Base-by-base conservation (phyloP, 768 basidiomycete genomes). In the Inosperma sp. region DNA sequence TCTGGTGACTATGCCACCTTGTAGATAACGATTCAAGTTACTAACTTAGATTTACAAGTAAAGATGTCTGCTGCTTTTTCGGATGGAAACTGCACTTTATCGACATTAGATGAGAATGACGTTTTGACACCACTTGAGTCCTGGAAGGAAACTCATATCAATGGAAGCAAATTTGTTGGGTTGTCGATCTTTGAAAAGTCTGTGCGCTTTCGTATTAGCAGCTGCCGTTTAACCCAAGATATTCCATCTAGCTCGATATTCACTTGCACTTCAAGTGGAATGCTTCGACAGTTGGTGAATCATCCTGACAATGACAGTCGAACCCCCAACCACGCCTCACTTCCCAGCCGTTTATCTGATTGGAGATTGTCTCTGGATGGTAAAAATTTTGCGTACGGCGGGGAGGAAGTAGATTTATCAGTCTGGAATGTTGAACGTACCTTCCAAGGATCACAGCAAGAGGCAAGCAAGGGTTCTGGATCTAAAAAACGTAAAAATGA, bases 391-490 rank as follows among this genome's bases (percentile, higher is more conserved):
- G 77, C 83, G 2, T 93, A 91, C 54, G 91, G 85, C 10, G 91
- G 91, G 2, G 83, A 92, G 55, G 91, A 93, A 66, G 88, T 93
- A 14, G 87, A 91, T 50, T 64, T 88, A 2, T 92, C 89, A 2
- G 61, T 92, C 3, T 93, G 91, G 91, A 72, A 86, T 60, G 76
- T 78, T 6, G 84, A 90, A 59, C 56, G 58, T 57, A 73, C 66
- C 62, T 88, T 67, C 73, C 79, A 63, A 53, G n/a, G n/a, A n/a
- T n/a, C n/a, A n/a, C n/a, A n/a, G n/a, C n/a, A n/a, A n/a, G n/a
- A n/a, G n/a, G n/a, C n/a, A n/a, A n/a, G n/a, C n/a, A n/a, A n/a
- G n/a, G n/a, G n/a, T n/a, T 27, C 60, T 2, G 29, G 59, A 9
- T 45, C 63, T 8, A 82, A 79, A 59, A 84, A 87, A 60, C 69